Base-by-base conservation (phyloP, 192 early-diverging fungal species). In the Backusella psychrophila region DNA sequence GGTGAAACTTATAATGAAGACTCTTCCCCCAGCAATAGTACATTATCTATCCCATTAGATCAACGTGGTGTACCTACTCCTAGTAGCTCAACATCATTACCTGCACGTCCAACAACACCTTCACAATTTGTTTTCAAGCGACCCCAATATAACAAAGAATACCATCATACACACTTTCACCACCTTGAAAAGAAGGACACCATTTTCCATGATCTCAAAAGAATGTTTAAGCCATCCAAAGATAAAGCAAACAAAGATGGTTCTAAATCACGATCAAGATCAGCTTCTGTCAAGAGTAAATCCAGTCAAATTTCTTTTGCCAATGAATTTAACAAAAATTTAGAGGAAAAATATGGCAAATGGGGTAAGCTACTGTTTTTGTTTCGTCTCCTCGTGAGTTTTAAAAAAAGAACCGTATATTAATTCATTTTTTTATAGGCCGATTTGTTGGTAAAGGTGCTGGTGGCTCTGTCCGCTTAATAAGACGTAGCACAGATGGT, bases 401-500 rank as follows among this genome's bases (percentile, higher is more conserved):
- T 71, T 66, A 36, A 38, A 52, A 36, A 56, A 59, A 67, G 7
- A 76, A 29, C 6, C 14, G 3, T 38, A 23, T n/a, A 74, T 29
- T n/a, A 31, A 49, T 26, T 34, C 19, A 36, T 72, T 46, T 56
- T 74, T 63, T 74, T 67, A 19, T 66, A 82, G 80, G 80, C 65
- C 68, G 77, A 36, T 76, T 82, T 53, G 74, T 94, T 15, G 93
- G 93, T 49, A 85, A 87, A 59, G 93, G 91, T 65, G 91, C 91
- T n/a, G 93, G 93, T 46, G 93, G 93, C 5, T 89, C 92, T 0
- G 93, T 94, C 29, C 89, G 92, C 12, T 84, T 94, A 41, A 84
- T 94, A 42, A 85, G 86, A 38, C 83, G 90, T 34, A 75, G 75
- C 1, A 87, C 90, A 34, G 87, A 94, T 78, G 79, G 89, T 70